phyloP scores from a whole-genome alignment of 2,329 filamentous ascomycete species.

The Tolypocladium album region DNA sequence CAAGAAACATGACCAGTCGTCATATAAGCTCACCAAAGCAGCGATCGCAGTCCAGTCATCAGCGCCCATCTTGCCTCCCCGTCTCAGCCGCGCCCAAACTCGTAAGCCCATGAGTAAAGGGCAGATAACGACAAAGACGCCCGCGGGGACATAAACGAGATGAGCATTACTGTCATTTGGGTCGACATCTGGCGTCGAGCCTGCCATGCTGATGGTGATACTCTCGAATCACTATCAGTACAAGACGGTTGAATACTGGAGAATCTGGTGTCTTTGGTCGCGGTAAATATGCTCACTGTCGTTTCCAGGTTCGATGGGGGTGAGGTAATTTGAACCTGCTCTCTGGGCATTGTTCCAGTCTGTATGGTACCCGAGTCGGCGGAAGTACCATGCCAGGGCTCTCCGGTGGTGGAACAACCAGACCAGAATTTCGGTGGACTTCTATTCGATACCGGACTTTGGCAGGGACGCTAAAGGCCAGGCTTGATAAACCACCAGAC shows the following conservation, averaged over 20 bases:
- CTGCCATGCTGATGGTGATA: not conserved
- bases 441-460: not conserved
- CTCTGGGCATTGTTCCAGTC: too few species aligned
- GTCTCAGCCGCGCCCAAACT: constrained; percentile 10
- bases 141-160: constrained; percentile 14
- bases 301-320: too few species aligned
- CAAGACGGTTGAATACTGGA: too few species aligned
- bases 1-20: not conserved
- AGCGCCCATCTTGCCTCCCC: constrained; percentile 9
- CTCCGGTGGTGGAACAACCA: not conserved
- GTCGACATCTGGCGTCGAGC: not conserved
- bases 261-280: not conserved
- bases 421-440: not conserved
- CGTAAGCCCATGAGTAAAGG: constrained; percentile 9
- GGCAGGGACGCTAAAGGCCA: not conserved
- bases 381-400: not conserved
- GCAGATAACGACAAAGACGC: constrained; percentile 12
- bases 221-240: not conserved
- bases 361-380: not conserved
- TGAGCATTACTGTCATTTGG: constrained; percentile 10
- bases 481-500: not conserved
- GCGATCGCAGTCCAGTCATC: constrained; percentile 12
- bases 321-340: too few species aligned
- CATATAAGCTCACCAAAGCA: constrained; percentile 6
- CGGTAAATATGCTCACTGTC: not conserved